phyloP scores from a whole-genome alignment of 148 eudicot genomes.

The Cornus florida region DNA sequence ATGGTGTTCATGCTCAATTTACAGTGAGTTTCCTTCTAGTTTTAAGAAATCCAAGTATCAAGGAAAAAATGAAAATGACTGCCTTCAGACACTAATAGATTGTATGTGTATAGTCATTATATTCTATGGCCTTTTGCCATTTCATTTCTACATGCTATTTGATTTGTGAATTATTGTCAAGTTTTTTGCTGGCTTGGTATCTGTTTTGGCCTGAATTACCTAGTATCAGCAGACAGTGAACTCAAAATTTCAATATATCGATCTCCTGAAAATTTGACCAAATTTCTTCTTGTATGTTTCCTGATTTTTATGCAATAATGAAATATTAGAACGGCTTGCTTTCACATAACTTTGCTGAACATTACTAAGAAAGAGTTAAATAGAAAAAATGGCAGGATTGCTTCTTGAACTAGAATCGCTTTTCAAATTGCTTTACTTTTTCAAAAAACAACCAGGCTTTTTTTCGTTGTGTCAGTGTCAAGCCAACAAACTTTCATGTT shows the following conservation, averaged over 20 bases:
- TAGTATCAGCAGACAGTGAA: not conserved
- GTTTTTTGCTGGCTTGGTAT: not conserved
- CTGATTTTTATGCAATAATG: not conserved
- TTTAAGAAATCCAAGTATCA: not conserved
- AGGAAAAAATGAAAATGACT: not conserved
- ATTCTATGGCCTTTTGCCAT: not conserved
- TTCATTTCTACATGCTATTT: not conserved
- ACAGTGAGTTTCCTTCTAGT: conserved; percentile 54
- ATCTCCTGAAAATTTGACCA: not conserved
- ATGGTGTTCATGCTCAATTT: conserved; percentile 84
- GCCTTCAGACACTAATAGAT: not conserved
- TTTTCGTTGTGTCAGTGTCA: not conserved
- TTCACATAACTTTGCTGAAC: not conserved
- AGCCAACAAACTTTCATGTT: not conserved
- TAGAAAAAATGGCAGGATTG: not conserved
- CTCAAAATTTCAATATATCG: not conserved
- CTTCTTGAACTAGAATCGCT: not conserved
- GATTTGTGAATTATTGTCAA: not conserved
- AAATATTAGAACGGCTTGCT: not conserved
- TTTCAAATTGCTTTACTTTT: not conserved
- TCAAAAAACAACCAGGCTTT: not conserved
- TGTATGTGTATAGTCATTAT: not conserved
- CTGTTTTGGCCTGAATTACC: not conserved
- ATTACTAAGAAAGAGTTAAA: not conserved
- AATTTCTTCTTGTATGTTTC: not conserved